Evolutionary conservation across 2,329 filamentous ascomycete genomes (phyloP).

Genomic region (Thelonectria olida): DNA sequence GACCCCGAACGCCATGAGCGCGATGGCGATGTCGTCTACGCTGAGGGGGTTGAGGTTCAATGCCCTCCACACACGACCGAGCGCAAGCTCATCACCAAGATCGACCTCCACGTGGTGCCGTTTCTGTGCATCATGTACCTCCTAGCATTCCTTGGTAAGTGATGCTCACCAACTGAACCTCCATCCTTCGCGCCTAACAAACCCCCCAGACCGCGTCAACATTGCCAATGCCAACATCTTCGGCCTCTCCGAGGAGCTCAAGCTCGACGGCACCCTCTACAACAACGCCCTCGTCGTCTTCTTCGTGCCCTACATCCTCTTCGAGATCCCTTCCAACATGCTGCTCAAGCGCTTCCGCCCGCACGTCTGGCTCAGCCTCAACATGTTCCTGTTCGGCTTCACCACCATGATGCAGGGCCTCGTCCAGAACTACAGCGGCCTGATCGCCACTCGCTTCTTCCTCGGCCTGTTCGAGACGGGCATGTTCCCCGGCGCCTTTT

Average conservation of each 20-base stretch:
- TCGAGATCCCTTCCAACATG: slow-evolving; percentile 75
- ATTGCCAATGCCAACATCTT: slow-evolving; percentile 81
- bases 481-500: slow-evolving; percentile 72
- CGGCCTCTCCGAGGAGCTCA: slow-evolving; percentile 69
- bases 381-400: slow-evolving; percentile 87
- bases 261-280: slow-evolving; percentile 68
- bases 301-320: slow-evolving; percentile 79
- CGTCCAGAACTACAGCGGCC: slow-evolving; percentile 78
- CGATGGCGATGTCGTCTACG: slow-evolving; percentile 16
- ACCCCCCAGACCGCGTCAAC: slow-evolving; percentile 70
- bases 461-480: slow-evolving; percentile 80
- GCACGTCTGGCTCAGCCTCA: slow-evolving; percentile 77
- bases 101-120: slow-evolving; percentile 77
- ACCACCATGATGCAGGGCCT: slow-evolving; percentile 80
- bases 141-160: slow-evolving; percentile 69
- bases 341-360: slow-evolving; percentile 71
- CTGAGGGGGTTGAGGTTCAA: slow-evolving; percentile 36
- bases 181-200: too few species aligned
- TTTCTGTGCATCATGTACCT: slow-evolving; percentile 78
- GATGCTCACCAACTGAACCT: too few species aligned
- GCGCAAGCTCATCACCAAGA: slow-evolving; percentile 71
- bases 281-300: slow-evolving; percentile 83
- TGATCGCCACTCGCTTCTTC: slow-evolving; percentile 86
- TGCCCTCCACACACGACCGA: slow-evolving; percentile 69
- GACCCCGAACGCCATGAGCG: slow-evolving; percentile 32